Conservation (phyloP, 352 stramenopile genomes). For the Detonula confervacea region DNA sequence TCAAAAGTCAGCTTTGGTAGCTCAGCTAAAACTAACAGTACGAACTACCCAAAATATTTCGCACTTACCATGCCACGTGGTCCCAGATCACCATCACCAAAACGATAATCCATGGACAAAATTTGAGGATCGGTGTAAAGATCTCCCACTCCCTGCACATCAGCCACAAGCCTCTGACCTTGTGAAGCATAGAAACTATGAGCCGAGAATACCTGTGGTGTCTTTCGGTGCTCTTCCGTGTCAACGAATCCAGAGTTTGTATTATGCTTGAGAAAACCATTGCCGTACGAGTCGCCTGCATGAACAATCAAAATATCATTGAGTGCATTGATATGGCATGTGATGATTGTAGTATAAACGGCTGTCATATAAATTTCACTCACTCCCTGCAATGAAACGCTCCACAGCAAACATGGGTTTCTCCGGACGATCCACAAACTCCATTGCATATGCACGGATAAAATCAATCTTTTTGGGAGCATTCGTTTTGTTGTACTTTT, state of each 20-base stretch:
- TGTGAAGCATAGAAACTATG: slow-evolving; percentile 93
- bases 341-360: too few relatives aligned
- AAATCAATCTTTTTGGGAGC: slow-evolving; percentile 85
- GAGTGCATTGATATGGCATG: too few relatives aligned
- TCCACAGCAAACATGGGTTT: slow-evolving; percentile 82
- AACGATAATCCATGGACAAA: slow-evolving; percentile 83
- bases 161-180: slow-evolving; percentile 90
- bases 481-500: slow-evolving; percentile 75
- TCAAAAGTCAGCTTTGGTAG: too few relatives aligned
- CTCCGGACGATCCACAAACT: slow-evolving; percentile 77
- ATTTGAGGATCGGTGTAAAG: slow-evolving; percentile 97
- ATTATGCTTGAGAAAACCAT: slow-evolving; percentile 84
- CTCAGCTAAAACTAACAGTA: too few relatives aligned
- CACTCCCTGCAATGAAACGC: slow-evolving; percentile 79
- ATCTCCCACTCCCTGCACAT: slow-evolving; percentile 95
- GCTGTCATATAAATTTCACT: slow-evolving; percentile 51
- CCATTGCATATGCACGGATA: slow-evolving; percentile 82
- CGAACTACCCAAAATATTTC: too few relatives aligned
- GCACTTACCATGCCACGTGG: too few relatives aligned
- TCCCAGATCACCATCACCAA: slow-evolving; percentile 85
- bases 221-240: slow-evolving; percentile 70
- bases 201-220: slow-evolving; percentile 91
- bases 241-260: slow-evolving; percentile 86
- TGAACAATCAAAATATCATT: neutral
- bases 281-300: neutral